Evolutionary conservation across 2,329 filamentous ascomycete species (phyloP).

Genomic region (Neonectria hederae): DNA sequence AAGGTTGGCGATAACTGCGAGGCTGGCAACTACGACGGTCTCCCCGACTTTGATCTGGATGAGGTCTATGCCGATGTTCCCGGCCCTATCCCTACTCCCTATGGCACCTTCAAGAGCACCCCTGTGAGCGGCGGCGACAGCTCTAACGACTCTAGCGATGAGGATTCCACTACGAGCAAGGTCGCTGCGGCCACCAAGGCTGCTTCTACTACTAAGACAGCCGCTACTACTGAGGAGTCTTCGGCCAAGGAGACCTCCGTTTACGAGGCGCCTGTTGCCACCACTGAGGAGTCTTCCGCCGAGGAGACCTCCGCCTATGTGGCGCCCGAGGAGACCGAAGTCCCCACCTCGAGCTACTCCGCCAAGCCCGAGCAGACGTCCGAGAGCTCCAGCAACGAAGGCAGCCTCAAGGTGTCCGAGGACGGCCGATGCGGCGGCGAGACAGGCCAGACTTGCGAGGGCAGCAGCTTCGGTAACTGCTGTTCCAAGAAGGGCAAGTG

Average conservation of each 20-base stretch:
- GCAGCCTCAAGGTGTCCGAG: conserved; percentile 45
- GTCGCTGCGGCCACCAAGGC: conserved; percentile 18
- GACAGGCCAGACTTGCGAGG: conserved; percentile 52
- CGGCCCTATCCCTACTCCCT: conserved; percentile 47
- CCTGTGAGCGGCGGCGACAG: conserved; percentile 25
- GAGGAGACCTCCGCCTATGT: conserved; percentile 21
- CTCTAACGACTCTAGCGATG: conserved; percentile 15
- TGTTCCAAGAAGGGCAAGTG: conserved; percentile 55
- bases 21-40: conserved; percentile 56
- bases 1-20: conserved; percentile 56
- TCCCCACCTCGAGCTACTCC: conserved; percentile 15
- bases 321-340: conserved; percentile 23
- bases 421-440: conserved; percentile 54
- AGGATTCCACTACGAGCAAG: conserved; percentile 21
- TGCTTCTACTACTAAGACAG: conserved; percentile 16
- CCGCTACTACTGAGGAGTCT: conserved; percentile 16
- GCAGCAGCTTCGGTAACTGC: conserved; percentile 54
- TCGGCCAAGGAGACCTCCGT: conserved; percentile 4
- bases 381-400: conserved; percentile 14
- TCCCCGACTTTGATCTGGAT: conserved; percentile 53
- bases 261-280: conserved; percentile 1
- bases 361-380: conserved; percentile 31
- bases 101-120: conserved; percentile 38
- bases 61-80: conserved; percentile 45
- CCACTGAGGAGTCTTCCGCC: conserved; percentile 21